Percentiles rank a stretch among this genome's conserved stretches.
phyloP scores from a whole-genome alignment of 2,329 filamentous ascomycete species.

The Penicillium janthinellum region DNA sequence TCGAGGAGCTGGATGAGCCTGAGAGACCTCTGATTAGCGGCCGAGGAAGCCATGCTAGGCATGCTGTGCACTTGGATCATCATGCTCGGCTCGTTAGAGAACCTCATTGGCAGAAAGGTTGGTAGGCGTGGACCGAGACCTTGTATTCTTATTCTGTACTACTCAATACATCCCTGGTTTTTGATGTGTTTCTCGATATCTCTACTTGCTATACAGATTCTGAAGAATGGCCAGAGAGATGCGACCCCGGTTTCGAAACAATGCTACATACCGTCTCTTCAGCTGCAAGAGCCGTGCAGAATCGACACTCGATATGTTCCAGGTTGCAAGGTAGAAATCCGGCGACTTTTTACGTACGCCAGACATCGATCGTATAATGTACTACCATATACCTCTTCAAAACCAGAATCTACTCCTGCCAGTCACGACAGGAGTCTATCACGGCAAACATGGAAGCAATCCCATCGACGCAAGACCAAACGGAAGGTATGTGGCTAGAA shows the following conservation, averaged over 20 bases:
- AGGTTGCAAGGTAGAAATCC: no score
- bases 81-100: constrained; percentile 1
- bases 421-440: no score
- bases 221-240: neutral
- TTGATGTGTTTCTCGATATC: neutral
- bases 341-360: no score
- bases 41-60: neutral
- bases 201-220: neutral
- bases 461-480: no score
- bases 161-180: neutral
- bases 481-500: no score
- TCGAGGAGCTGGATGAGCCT: neutral
- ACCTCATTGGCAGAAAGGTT: constrained; percentile 1
- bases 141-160: neutral
- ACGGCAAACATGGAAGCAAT: no score
- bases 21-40: neutral
- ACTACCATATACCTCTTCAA: no score
- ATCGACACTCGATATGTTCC: no score
- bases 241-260: neutral
- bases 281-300: no score
- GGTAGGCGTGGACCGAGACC: neutral
- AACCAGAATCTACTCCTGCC: no score
- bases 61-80: constrained; percentile 5
- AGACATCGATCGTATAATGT: no score
- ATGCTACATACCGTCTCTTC: neutral